Evolutionary conservation across 352 stramenopile species (phyloP).

Genomic region (Pythium scleroteichum): DNA sequence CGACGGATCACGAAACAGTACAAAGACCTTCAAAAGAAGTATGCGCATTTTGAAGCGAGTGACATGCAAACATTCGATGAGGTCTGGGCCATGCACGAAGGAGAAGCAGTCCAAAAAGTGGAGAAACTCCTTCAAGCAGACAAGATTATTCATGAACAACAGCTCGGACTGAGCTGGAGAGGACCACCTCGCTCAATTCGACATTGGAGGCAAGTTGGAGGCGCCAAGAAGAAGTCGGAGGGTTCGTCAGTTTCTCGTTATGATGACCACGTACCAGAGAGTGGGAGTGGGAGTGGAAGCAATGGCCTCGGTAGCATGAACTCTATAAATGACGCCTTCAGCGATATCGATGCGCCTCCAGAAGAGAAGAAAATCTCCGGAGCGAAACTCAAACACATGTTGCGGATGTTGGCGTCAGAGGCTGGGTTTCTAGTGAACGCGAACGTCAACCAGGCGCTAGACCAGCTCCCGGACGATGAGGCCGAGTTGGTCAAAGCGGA

Average conservation of each 20-base stretch:
- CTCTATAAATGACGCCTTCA: conserved; percentile 46
- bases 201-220: conserved; percentile 45
- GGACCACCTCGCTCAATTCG: conserved; percentile 55
- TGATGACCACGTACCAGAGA: conserved; percentile 9
- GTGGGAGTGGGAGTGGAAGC: conserved; percentile 1
- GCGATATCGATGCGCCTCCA: conserved; percentile 41
- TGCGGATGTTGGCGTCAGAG: conserved; percentile 83
- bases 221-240: conserved; percentile 32
- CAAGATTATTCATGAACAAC: conserved; percentile 89
- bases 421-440: conserved; percentile 88
- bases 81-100: conserved; percentile 93
- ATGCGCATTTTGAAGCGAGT: conserved; percentile 91
- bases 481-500: conserved; percentile 86
- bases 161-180: conserved; percentile 85
- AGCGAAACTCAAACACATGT: conserved; percentile 87
- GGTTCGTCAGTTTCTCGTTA: not conserved
- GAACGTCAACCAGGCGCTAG: conserved; percentile 76
- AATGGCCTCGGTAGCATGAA: not conserved
- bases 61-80: conserved; percentile 89
- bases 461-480: conserved; percentile 70
- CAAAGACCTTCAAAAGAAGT: conserved; percentile 95
- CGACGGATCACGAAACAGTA: conserved; percentile 94
- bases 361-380: conserved; percentile 71
- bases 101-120: conserved; percentile 78
- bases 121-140: conserved; percentile 89